Evolutionary conservation across 1,284 basidiomycete genomes (phyloP), one percentile per base, ranked within the genome.

Genomic region (Waitea zeae): DNA sequence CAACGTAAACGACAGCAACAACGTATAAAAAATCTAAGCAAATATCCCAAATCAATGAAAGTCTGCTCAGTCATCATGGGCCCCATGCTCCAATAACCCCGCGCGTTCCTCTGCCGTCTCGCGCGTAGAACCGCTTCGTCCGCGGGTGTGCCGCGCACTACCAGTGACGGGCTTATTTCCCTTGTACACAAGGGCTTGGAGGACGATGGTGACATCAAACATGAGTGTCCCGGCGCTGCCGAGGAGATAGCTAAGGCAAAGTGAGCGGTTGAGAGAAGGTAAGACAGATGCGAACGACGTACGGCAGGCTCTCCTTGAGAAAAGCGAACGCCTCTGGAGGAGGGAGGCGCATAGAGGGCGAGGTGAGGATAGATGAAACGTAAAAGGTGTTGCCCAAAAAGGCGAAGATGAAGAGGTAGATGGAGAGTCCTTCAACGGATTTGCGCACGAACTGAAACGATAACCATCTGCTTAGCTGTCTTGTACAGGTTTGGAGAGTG

Each of bases 311-410:
- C 51, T 84, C 79, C 44, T 56, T 60, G 15, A 84, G 53, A 46
- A 75, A 83, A 13, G 61, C 58, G 0, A 62, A 58, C 9, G 78
- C 66, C 42, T 60, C 57, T 5, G 64, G 63, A 19, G 64, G 61
- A 13, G 79, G 67, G 20, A 62, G 53, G 36, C 50, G 53, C 35
- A 70, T 58, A 35, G 64, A 60, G 2, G 75, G 70, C 30, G 75
- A 78, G 9, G 68, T 62, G 17, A 92, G 51, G 45, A 93, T 82
- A 4, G 87, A 90, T 30, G 76, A 52, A 36, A 92, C 88, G 50
- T 95, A 95, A 49, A 90, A 86, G 6, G 71, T 56, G 54, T 95
- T 96, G 38, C 89, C 90, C 20, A 84, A 57, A 52, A 95, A 95
- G 3, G 90, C 90, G 49, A 82, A 88, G 31, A 90, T 52, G 52